These are phyloP conservation scores for Fusarium devonianum DNA, from an alignment of 2,329 filamentous ascomycete species.

Conservation along the genomic window DNA sequence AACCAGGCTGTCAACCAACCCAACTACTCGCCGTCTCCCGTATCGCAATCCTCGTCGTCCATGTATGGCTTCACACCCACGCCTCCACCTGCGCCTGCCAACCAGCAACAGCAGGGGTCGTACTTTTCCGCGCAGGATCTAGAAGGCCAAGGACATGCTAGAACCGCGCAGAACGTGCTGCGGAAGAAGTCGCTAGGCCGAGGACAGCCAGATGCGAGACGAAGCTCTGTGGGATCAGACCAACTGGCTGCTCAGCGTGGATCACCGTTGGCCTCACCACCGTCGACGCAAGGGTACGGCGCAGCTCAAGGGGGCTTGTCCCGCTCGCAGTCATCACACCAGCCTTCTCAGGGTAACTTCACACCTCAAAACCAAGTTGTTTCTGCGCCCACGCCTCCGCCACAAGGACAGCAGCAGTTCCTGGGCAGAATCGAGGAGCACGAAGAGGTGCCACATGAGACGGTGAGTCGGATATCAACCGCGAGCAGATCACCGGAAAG, in stretches of 20 bases:
- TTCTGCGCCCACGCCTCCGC: slow-evolving; percentile 11
- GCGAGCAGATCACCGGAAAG: slow-evolving; percentile 17
- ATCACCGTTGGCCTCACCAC: slow-evolving; percentile 18
- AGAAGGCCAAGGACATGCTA: slow-evolving; percentile 33
- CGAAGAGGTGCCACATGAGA: slow-evolving; percentile 27
- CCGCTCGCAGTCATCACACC: slow-evolving; percentile 23
- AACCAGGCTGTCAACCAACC: slow-evolving; percentile 9
- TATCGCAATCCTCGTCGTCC: slow-evolving; percentile 32
- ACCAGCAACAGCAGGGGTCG: slow-evolving; percentile 26
- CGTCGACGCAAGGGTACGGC: slow-evolving; percentile 7
- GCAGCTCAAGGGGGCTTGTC: slow-evolving; percentile 7
- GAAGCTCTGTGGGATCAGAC: slow-evolving; percentile 33
- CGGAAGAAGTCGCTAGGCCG: slow-evolving; percentile 36
- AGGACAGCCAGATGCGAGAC: slow-evolving; percentile 27
- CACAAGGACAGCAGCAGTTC: slow-evolving; percentile 25
- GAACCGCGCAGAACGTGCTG: slow-evolving; percentile 33
- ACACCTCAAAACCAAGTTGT: slow-evolving; percentile 14
- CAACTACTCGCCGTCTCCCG: slow-evolving; percentile 36
- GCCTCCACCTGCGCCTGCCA: slow-evolving; percentile 20
- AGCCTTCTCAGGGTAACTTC: slow-evolving; percentile 20
- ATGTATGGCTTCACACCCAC: slow-evolving; percentile 26
- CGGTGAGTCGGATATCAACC: slow-evolving; percentile 31
- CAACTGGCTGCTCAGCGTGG: slow-evolving; percentile 15
- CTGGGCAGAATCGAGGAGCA: slow-evolving; percentile 40
- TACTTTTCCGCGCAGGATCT: slow-evolving; percentile 31